Conservation (phyloP, 306 rosid genomes). For the Nissolia schottii region DNA sequence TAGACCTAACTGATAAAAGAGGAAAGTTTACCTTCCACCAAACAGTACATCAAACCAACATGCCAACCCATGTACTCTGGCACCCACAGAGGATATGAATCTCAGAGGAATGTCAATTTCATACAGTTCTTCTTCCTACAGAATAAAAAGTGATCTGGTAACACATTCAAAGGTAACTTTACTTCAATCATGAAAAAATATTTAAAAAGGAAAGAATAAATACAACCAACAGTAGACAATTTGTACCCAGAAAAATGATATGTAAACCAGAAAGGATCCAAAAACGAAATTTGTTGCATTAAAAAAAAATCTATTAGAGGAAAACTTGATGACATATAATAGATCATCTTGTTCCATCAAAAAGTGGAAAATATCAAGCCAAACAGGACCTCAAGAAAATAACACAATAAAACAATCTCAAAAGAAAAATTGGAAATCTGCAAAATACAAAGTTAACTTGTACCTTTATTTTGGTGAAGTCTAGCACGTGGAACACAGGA, state of each 20-base stretch:
- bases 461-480: slow-evolving; percentile 78
- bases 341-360: not conserved
- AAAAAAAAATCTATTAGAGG: not conserved
- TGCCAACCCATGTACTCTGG: slow-evolving; percentile 87
- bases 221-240: not conserved
- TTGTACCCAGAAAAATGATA: not conserved
- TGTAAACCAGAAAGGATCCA: not conserved
- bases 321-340: slow-evolving; percentile 4
- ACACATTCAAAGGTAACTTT: not conserved
- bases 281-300: not conserved
- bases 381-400: not conserved
- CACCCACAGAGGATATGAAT: slow-evolving; percentile 60
- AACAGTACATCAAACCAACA: slow-evolving; percentile 93
- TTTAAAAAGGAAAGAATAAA: not conserved
- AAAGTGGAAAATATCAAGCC: not conserved
- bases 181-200: slow-evolving; percentile 5
- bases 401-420: not conserved
- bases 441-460: no score
- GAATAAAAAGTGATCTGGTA: not conserved
- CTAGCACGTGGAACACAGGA: slow-evolving; percentile 69
- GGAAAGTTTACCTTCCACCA: slow-evolving; percentile 86
- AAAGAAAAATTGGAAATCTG: not conserved
- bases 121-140: slow-evolving; percentile 76
- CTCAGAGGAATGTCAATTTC: slow-evolving; percentile 76
- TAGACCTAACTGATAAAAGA: not conserved